Evolutionary conservation across 768 basidiomycete species (phyloP).

Genomic region (Lyophyllum semitale): DNA sequence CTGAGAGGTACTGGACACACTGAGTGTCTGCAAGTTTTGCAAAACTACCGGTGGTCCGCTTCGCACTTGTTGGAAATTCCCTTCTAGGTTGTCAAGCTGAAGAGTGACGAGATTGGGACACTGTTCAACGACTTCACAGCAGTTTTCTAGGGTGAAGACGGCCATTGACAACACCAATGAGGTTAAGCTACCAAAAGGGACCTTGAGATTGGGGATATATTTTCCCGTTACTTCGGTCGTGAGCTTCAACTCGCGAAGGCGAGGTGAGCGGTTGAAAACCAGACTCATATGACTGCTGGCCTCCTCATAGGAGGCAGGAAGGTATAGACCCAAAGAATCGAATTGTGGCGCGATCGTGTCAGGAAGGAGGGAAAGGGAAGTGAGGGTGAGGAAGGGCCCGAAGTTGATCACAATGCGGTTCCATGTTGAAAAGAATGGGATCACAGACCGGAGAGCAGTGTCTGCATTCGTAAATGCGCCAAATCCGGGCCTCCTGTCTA

Average conservation of each 20-base stretch:
- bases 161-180: neutral
- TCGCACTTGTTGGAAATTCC: neutral
- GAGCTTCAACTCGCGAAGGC: neutral
- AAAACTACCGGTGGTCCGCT: neutral
- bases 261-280: neutral
- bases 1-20: neutral
- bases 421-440: conserved; percentile 7
- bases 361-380: neutral
- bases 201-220: neutral
- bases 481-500: conserved; percentile 5
- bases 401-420: neutral
- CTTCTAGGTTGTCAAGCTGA: neutral
- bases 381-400: conserved; percentile 6
- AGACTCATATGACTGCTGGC: neutral
- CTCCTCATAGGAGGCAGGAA: conserved; percentile 1
- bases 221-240: conserved; percentile 3
- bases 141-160: conserved; percentile 4
- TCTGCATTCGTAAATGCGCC: conserved; percentile 6
- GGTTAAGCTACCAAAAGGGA: conserved; percentile 4
- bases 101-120: conserved; percentile 6
- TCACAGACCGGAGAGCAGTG: neutral
- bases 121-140: conserved; percentile 4
- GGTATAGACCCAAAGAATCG: neutral
- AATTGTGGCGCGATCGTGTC: neutral
- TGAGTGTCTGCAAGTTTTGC: neutral